Evolutionary conservation across 352 stramenopile genomes (phyloP).

Genomic region (Bremia lactucae): DNA sequence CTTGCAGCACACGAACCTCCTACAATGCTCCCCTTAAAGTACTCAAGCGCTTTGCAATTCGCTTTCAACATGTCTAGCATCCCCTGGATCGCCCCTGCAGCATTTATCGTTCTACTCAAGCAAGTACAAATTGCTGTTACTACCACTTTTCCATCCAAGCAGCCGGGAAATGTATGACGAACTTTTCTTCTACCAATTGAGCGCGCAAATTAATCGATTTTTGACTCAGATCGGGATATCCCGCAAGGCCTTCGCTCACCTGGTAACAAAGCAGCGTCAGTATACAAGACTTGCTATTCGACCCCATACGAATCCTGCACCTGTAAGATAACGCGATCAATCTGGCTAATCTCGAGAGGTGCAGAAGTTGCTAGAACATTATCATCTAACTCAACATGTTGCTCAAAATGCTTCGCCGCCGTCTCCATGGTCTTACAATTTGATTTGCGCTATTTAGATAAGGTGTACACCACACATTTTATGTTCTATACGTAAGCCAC

Average conservation of each 20-base stretch:
- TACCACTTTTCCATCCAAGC: not conserved
- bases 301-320: slow-evolving; percentile 5
- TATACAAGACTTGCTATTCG: not conserved
- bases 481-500: slow-evolving; percentile 1
- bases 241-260: slow-evolving; percentile 35
- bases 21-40: slow-evolving; percentile 57
- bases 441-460: too few relatives aligned
- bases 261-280: slow-evolving; percentile 2
- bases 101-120: slow-evolving; percentile 19
- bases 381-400: slow-evolving; percentile 57
- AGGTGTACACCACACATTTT: slow-evolving; percentile 6
- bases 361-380: slow-evolving; percentile 52
- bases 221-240: slow-evolving; percentile 26
- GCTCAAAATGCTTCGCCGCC: slow-evolving; percentile 34
- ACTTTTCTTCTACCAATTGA: slow-evolving; percentile 48
- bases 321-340: slow-evolving; percentile 41
- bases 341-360: slow-evolving; percentile 29
- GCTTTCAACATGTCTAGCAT: slow-evolving; percentile 36
- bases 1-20: slow-evolving; percentile 28
- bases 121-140: not conserved
- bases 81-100: slow-evolving; percentile 31
- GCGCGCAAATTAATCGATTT: slow-evolving; percentile 35
- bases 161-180: not conserved
- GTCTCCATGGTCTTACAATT: slow-evolving; percentile 27
- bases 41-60: slow-evolving; percentile 33